A percentile compares a stretch with the other conserved stretches of the same genome.
Evolutionary conservation across 805 yeast species (phyloP).

Genomic region (Pichia manshurica): DNA sequence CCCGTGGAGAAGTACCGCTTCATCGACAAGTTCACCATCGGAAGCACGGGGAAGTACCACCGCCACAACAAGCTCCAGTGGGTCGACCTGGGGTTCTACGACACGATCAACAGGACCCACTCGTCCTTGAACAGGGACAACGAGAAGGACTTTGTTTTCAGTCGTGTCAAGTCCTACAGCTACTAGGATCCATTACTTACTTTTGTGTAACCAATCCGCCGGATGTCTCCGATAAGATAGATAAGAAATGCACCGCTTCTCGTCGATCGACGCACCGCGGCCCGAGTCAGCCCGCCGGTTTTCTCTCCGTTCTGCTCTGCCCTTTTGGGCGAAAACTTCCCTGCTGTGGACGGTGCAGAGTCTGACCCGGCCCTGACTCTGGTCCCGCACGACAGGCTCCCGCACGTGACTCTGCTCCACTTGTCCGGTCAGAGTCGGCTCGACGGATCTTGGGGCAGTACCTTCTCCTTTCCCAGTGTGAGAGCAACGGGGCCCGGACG

Average conservation of each 20-base stretch:
- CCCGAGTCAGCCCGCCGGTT: neutral
- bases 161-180: slow-evolving; percentile 42
- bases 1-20: slow-evolving; percentile 56
- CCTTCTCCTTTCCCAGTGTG: no score
- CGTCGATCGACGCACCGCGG: neutral
- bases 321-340: no score
- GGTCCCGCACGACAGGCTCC: no score
- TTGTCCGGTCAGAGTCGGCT: neutral
- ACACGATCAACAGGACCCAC: slow-evolving; percentile 14
- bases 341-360: no score
- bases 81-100: slow-evolving; percentile 53
- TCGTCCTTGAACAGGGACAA: slow-evolving; percentile 49
- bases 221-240: no score
- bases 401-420: no score
- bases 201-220: no score
- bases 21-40: slow-evolving; percentile 56
- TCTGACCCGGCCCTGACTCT: no score
- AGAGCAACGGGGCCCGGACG: no score
- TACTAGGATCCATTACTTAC: neutral
- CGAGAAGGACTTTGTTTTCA: slow-evolving; percentile 76
- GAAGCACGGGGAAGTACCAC: slow-evolving; percentile 49
- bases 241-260: neutral
- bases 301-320: no score
- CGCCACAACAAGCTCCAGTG: slow-evolving; percentile 70
- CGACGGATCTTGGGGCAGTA: no score